Conservation (phyloP, 257 asterid species). For the Solanum medicagineum region DNA sequence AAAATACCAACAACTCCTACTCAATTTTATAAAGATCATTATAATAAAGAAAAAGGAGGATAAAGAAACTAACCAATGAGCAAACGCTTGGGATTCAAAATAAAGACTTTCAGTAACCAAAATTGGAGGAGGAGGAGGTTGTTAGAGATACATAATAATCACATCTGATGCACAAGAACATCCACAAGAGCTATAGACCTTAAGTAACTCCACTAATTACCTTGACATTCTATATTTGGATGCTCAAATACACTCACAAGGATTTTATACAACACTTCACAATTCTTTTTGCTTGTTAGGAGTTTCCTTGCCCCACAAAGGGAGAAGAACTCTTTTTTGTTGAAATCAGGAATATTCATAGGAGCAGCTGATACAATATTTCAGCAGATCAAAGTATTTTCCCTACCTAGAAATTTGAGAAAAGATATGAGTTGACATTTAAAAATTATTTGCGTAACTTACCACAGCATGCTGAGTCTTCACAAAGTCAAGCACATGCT, state of each 20-base stretch:
- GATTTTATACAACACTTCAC: not conserved
- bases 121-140: not conserved
- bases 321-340: not conserved
- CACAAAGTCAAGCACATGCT: slow-evolving; percentile 71
- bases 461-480: slow-evolving; percentile 19
- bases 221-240: not conserved
- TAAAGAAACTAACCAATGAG: not conserved
- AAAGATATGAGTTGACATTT: not conserved
- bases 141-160: not conserved
- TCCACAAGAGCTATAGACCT: not conserved
- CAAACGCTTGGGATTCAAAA: not conserved
- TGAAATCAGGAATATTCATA: not conserved
- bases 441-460: not conserved
- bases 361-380: not conserved
- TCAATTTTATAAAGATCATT: not conserved
- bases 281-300: not conserved
- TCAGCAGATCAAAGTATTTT: not conserved
- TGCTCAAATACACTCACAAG: not conserved
- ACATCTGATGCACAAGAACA: not conserved
- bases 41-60: not conserved
- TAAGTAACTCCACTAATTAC: not conserved
- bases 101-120: not conserved
- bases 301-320: not conserved
- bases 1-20: not conserved
- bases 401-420: not conserved